Evolutionary conservation across 2,329 filamentous ascomycete species (phyloP).

Genomic region (Fusarium scirpi): DNA sequence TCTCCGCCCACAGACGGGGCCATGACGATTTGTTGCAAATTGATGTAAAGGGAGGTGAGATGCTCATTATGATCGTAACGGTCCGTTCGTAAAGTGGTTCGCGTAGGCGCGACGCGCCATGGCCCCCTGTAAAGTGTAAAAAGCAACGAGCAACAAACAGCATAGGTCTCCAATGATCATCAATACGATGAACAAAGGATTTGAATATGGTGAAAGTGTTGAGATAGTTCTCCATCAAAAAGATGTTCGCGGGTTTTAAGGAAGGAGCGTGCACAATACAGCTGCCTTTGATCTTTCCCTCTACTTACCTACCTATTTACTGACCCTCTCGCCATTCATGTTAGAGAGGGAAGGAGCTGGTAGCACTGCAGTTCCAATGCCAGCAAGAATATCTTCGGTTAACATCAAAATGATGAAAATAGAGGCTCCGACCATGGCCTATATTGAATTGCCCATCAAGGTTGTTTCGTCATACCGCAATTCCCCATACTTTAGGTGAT

Average conservation of each 20-base stretch:
- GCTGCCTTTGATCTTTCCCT: not conserved
- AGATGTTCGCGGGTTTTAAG: not conserved
- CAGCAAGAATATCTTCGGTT: not conserved
- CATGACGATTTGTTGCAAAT: not conserved
- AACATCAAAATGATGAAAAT: not conserved
- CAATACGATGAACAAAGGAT: not conserved
- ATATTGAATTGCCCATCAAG: slow-evolving; percentile 7
- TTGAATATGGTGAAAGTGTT: not conserved
- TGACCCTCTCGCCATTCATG: not conserved
- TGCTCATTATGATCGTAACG: not conserved
- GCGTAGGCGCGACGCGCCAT: not conserved
- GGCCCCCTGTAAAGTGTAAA: not conserved
- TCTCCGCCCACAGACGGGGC: not conserved
- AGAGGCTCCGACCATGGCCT: not conserved
- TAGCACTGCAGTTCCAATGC: not conserved
- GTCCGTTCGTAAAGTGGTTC: not conserved
- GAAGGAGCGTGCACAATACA: not conserved
- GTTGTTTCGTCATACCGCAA: slow-evolving; percentile 5
- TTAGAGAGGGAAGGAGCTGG: not conserved
- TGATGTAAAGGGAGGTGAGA: not conserved
- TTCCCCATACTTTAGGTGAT: not conserved
- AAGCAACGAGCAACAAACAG: not conserved
- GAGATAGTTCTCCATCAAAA: too few species aligned
- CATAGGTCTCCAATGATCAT: not conserved
- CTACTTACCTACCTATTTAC: not conserved